These are phyloP conservation scores for Coemansia sp. DNA, from an alignment of 192 early-diverging fungal genomes.

Conservation along the genomic window DNA sequence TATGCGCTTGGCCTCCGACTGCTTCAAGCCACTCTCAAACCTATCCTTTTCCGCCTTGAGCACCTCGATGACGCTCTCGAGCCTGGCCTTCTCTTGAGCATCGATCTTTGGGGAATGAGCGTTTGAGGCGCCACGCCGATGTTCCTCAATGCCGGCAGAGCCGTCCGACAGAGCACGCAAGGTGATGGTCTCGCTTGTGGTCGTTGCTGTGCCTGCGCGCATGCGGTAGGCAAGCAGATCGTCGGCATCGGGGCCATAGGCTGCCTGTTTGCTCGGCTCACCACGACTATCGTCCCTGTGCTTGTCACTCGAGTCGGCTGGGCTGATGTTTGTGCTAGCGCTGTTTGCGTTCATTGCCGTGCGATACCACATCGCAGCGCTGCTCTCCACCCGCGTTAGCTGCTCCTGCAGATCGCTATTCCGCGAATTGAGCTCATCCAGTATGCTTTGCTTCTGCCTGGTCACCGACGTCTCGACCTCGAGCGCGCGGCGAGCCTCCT, in stretches of 20 bases:
- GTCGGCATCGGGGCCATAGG: constrained; percentile 3
- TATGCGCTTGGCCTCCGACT: constrained; percentile 16
- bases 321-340: constrained; percentile 6
- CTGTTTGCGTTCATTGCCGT: constrained; percentile 2
- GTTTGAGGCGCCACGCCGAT: background rate
- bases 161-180: constrained; percentile 43
- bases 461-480: constrained; percentile 14
- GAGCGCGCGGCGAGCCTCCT: constrained; percentile 2
- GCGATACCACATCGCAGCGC: constrained; percentile 26
- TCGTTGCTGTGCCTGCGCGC: constrained; percentile 44
- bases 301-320: background rate
- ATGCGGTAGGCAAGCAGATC: constrained; percentile 20
- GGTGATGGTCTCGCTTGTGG: constrained; percentile 47
- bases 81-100: background rate
- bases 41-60: constrained; percentile 17
- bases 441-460: constrained; percentile 11
- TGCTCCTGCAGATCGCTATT: constrained; percentile 34
- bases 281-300: background rate
- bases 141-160: constrained; percentile 12
- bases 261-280: constrained; percentile 4
- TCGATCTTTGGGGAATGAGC: background rate
- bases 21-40: constrained; percentile 10
- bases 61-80: constrained; percentile 3
- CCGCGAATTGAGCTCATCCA: constrained; percentile 26
- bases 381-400: constrained; percentile 22